Percentiles rank a stretch among this genome's conserved stretches.
Conservation (phyloP, 257 asterid species). For the Gynochthodes officinalis region DNA sequence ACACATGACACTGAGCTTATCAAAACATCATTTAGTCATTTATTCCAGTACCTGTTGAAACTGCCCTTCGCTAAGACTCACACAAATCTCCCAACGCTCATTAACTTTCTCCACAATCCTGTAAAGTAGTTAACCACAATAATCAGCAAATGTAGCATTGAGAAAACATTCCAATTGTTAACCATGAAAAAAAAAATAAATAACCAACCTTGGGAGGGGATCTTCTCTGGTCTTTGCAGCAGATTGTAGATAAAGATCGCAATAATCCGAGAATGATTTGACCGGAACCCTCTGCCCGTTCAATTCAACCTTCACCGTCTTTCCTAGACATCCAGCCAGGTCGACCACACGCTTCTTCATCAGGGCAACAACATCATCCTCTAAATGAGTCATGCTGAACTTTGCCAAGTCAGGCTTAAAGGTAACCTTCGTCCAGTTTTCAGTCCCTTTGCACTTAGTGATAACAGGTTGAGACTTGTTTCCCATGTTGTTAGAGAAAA, state of each 20-base stretch:
- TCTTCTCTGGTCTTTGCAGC: constrained; percentile 42
- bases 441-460: constrained; percentile 67
- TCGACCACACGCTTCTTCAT: constrained; percentile 96
- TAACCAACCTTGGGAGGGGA: constrained; percentile 48
- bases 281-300: constrained; percentile 67
- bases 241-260: constrained; percentile 73
- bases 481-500: constrained; percentile 87
- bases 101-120: constrained; percentile 79
- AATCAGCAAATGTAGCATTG: not conserved
- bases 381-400: constrained; percentile 78
- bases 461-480: constrained; percentile 69
- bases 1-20: not conserved
- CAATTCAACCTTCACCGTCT: constrained; percentile 85
- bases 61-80: constrained; percentile 93
- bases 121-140: constrained; percentile 14
- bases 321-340: constrained; percentile 88
- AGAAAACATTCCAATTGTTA: constrained; percentile 5
- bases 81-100: constrained; percentile 85
- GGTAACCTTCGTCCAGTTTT: constrained; percentile 90
- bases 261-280: constrained; percentile 70
- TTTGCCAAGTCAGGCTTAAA: constrained; percentile 91
- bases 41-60: constrained; percentile 71
- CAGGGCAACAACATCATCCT: constrained; percentile 88
- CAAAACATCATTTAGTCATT: not conserved
- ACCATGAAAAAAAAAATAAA: not conserved